Conservation (phyloP, 225 moss, liverwort and hornwort species). For the Asterella californica region DNA sequence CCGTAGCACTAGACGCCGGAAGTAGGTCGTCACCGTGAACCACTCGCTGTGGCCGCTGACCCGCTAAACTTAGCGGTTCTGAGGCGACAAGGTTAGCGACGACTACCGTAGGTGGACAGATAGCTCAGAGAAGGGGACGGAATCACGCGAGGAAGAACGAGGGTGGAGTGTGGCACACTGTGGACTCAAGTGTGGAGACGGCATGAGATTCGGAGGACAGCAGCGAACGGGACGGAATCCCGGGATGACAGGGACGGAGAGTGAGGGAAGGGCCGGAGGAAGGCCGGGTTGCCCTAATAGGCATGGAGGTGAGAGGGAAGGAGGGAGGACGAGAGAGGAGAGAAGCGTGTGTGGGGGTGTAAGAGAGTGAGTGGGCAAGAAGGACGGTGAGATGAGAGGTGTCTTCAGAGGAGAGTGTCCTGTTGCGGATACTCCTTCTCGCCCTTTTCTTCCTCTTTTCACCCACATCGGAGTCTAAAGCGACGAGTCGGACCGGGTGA, state of each 20-base stretch:
- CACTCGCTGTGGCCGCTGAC: background rate
- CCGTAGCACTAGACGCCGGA: background rate
- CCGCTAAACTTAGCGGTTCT: background rate
- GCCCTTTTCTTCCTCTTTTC: background rate
- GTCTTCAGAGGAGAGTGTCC: background rate
- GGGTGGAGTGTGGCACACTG: no score
- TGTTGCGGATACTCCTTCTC: conserved; percentile 7
- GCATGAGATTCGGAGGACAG: no score
- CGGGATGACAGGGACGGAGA: background rate
- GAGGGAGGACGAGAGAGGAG: background rate
- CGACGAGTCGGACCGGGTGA: background rate
- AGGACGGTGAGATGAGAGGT: conserved; percentile 6
- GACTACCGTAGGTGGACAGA: background rate
- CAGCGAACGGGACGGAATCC: background rate
- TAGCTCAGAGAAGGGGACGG: background rate
- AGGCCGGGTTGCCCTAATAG: conserved; percentile 3
- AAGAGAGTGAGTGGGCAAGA: background rate
- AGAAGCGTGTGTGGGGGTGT: background rate
- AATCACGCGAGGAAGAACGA: background rate
- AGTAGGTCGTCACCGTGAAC: background rate
- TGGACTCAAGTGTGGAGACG: no score
- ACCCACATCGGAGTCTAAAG: background rate
- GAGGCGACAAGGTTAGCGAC: background rate
- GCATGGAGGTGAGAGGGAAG: background rate
- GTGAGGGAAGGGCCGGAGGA: background rate